phyloP scores from a whole-genome alignment of 2,329 filamentous ascomycete species.

The Dothiorella sarmentorum region DNA sequence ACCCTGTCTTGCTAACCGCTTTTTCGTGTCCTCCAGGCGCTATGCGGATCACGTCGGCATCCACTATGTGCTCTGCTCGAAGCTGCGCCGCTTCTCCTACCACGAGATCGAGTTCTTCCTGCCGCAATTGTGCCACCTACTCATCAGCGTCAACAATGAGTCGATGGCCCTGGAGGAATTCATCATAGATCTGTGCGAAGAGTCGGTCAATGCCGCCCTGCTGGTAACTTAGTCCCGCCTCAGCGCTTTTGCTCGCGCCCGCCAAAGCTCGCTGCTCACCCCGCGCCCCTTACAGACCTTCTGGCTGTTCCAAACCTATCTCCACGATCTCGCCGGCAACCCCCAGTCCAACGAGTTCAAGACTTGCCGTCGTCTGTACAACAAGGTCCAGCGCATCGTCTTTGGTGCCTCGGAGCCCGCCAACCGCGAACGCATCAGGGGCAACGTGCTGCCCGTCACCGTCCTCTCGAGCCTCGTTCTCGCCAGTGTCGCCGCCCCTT shows the following conservation, averaged over 20 bases:
- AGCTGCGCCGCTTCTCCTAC: constrained; percentile 84
- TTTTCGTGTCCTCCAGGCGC: constrained; percentile 54
- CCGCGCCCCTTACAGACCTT: constrained; percentile 61
- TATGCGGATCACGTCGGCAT: constrained; percentile 89
- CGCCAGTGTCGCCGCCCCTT: constrained; percentile 70
- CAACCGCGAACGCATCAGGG: constrained; percentile 71
- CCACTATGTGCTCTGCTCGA: constrained; percentile 83
- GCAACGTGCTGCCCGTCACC: constrained; percentile 76
- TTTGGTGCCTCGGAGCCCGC: constrained; percentile 71
- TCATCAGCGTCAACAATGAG: constrained; percentile 86
- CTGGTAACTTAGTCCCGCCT: too few species aligned
- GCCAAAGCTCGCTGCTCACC: neutral
- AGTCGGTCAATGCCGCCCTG: constrained; percentile 79
- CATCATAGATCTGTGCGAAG: constrained; percentile 78
- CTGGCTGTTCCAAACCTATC: constrained; percentile 85
- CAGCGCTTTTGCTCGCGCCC: neutral
- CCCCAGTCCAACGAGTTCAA: constrained; percentile 75
- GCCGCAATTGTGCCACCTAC: constrained; percentile 76
- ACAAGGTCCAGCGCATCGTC: constrained; percentile 83
- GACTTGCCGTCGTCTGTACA: constrained; percentile 79
- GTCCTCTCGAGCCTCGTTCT: constrained; percentile 78
- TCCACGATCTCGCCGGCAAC: constrained; percentile 73
- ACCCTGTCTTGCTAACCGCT: constrained; percentile 16
- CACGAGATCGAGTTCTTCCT: constrained; percentile 93
- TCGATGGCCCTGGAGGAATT: constrained; percentile 90